Conservation (phyloP, 345 rosid species). For the Eucalyptus sp. region DNA sequence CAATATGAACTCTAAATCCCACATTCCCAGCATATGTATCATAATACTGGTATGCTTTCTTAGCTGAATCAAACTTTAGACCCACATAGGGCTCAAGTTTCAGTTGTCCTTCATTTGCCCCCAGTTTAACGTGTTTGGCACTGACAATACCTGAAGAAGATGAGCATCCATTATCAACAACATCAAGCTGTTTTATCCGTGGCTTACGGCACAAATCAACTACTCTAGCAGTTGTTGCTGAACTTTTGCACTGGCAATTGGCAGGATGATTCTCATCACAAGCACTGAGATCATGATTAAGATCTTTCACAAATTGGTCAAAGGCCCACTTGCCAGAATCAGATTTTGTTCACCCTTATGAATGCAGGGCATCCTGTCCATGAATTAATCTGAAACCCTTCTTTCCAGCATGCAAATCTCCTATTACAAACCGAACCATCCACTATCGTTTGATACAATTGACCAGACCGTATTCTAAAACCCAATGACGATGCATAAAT, state of each 20-base stretch:
- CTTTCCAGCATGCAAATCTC: constrained; percentile 72
- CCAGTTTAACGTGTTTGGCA: constrained; percentile 41
- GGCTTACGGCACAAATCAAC: constrained; percentile 28
- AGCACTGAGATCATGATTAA: constrained; percentile 65
- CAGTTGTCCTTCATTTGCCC: constrained; percentile 24
- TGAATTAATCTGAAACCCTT: constrained; percentile 79
- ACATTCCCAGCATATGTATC: constrained; percentile 47
- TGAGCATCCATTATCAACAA: constrained; percentile 22
- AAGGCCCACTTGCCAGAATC: constrained; percentile 81
- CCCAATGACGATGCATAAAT: constrained; percentile 38
- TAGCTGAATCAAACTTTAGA: constrained; percentile 58
- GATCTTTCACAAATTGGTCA: constrained; percentile 68
- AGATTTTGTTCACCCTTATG: constrained; percentile 50
- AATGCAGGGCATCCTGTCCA: constrained; percentile 85
- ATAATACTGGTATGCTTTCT: constrained; percentile 65
- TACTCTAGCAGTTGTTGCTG: constrained; percentile 19
- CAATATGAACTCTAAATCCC: constrained; percentile 72
- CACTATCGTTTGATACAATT: constrained; percentile 58
- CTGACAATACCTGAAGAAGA: constrained; percentile 31
- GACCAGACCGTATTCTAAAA: constrained; percentile 61
- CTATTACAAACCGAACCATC: constrained; percentile 77
- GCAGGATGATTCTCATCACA: constrained; percentile 19
- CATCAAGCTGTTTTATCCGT: constrained; percentile 31
- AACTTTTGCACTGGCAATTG: constrained; percentile 14
- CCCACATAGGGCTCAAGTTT: constrained; percentile 46